These are phyloP conservation scores for Santalum album DNA, from an alignment of 164 flowering plant genomes.

Conservation along the genomic window DNA sequence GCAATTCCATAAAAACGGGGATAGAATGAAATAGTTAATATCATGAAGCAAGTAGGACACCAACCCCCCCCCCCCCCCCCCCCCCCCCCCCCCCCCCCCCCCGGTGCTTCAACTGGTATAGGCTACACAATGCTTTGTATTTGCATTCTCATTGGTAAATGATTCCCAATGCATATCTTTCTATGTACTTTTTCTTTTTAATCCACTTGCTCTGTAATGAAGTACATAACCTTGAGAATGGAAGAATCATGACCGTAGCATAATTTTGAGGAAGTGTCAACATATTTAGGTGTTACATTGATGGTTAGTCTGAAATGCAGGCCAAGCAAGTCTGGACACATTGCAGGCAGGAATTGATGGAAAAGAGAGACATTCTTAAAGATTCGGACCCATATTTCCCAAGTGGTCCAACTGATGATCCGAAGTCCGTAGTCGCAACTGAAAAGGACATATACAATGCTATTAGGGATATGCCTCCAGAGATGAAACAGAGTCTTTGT, in stretches of 20 bases:
- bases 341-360: slow-evolving; percentile 21
- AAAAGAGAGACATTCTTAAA: slow-evolving; percentile 1
- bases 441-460: slow-evolving; percentile 1
- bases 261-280: not conserved
- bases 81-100: no score
- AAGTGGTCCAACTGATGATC: not conserved
- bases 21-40: no score
- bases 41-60: no score
- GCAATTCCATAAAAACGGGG: no score
- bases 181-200: no score
- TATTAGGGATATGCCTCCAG: slow-evolving; percentile 10
- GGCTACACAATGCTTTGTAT: no score
- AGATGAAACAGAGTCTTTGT: slow-evolving; percentile 12
- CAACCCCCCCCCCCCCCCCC: no score
- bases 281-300: not conserved
- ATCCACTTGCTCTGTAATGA: no score
- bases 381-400: not conserved
- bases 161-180: no score
- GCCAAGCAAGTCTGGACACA: slow-evolving; percentile 15
- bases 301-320: slow-evolving; percentile 9
- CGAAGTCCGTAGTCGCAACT: not conserved
- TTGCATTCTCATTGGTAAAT: no score
- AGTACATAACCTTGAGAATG: no score
- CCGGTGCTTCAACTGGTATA: no score
- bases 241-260: not conserved